These are phyloP conservation scores for Scheffersomyces parashehatae DNA, from an alignment of 1,139 yeast species.

Conservation along the genomic window DNA sequence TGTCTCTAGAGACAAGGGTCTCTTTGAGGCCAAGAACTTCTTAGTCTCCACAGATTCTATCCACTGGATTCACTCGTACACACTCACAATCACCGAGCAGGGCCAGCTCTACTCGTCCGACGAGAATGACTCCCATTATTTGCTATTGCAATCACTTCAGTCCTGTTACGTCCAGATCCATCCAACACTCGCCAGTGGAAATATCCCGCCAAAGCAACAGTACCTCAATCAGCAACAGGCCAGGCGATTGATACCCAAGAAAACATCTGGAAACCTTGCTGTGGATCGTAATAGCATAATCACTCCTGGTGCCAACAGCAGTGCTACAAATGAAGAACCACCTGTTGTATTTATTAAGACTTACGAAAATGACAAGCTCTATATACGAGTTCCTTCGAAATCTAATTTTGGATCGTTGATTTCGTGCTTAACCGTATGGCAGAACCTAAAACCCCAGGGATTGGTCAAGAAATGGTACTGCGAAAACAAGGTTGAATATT, in stretches of 20 bases:
- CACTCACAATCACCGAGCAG: slow-evolving; percentile 35
- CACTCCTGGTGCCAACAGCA: neutral
- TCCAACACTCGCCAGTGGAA: slow-evolving; percentile 20
- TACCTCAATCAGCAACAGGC: slow-evolving; percentile 11
- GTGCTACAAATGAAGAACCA: slow-evolving; percentile 24
- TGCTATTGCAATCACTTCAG: slow-evolving; percentile 40
- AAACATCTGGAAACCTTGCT: slow-evolving; percentile 2
- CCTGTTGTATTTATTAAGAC: slow-evolving; percentile 51
- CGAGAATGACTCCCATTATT: slow-evolving; percentile 32
- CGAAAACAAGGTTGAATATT: slow-evolving; percentile 36
- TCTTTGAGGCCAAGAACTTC: slow-evolving; percentile 37
- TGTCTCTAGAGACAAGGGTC: slow-evolving; percentile 37
- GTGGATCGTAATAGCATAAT: neutral
- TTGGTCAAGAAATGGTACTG: slow-evolving; percentile 58
- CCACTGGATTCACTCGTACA: slow-evolving; percentile 37
- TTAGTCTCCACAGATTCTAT: slow-evolving; percentile 40
- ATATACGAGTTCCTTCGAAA: slow-evolving; percentile 45
- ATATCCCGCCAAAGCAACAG: slow-evolving; percentile 5
- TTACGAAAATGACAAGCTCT: slow-evolving; percentile 47
- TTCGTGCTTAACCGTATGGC: slow-evolving; percentile 64
- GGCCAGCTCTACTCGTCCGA: slow-evolving; percentile 41
- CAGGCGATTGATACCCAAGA: slow-evolving; percentile 8
- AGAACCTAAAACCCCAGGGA: slow-evolving; percentile 57
- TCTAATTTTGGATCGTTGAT: slow-evolving; percentile 50
- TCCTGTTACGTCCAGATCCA: slow-evolving; percentile 43